phyloP scores from a whole-genome alignment of 2,329 filamentous ascomycete species.

The Truncatella angustata region DNA sequence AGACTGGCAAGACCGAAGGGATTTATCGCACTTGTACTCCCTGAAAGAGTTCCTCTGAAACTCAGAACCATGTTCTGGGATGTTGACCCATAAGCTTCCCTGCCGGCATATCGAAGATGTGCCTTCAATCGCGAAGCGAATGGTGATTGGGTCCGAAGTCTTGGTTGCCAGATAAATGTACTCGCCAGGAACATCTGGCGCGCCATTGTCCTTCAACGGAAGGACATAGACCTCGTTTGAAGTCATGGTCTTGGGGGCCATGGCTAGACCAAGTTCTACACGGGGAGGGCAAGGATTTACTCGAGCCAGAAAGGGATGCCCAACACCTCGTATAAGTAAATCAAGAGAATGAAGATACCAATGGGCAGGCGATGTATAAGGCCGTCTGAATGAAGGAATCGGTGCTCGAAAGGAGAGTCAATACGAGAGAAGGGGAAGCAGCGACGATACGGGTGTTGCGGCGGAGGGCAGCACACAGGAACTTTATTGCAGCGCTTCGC shows the following conservation, averaged over 20 bases:
- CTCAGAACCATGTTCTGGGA: slow-evolving; percentile 71
- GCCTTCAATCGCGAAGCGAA: slow-evolving; percentile 90
- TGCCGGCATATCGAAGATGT: slow-evolving; percentile 93
- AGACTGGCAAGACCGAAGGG: not conserved
- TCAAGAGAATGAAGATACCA: not conserved
- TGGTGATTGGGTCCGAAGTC: slow-evolving; percentile 69
- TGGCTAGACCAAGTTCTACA: slow-evolving; percentile 26
- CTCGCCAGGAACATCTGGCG: slow-evolving; percentile 81
- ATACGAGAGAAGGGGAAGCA: not conserved
- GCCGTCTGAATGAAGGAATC: not conserved
- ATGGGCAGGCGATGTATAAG: not conserved
- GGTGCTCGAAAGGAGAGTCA: not conserved
- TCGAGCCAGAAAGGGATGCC: no score
- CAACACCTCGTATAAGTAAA: no score
- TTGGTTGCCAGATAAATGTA: slow-evolving; percentile 87
- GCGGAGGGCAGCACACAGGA: not conserved
- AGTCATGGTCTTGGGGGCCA: slow-evolving; percentile 61
- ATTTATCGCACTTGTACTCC: slow-evolving; percentile 72
- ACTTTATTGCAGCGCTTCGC: slow-evolving; percentile 1
- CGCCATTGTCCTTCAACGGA: slow-evolving; percentile 88
- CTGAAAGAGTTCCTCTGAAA: slow-evolving; percentile 80
- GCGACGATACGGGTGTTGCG: not conserved
- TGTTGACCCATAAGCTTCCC: slow-evolving; percentile 95
- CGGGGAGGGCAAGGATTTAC: no score
- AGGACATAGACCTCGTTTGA: slow-evolving; percentile 80